Conservation (phyloP, 83 land plant species). For the Larix sibirica region DNA sequence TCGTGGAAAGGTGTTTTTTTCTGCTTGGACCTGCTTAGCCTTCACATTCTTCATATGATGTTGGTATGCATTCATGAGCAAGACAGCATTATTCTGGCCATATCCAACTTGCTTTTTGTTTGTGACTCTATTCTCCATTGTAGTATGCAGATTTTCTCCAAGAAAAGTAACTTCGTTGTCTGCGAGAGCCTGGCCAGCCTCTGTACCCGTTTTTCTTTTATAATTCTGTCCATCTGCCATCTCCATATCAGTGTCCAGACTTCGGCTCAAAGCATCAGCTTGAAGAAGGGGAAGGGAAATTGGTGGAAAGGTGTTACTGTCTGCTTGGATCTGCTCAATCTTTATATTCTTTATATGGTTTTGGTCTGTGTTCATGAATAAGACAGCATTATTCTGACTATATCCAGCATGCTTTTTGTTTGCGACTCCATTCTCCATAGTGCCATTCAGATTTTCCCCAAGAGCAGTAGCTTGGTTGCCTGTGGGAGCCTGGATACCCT, state of each 20-base stretch:
- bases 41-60: not conserved
- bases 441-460: too few species aligned
- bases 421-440: not conserved
- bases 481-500: not conserved
- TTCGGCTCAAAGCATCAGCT: not conserved
- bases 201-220: not conserved
- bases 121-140: not conserved
- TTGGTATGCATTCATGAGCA: not conserved
- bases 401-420: not conserved
- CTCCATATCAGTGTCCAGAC: not conserved
- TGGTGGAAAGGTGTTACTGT: not conserved
- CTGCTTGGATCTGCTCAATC: not conserved
- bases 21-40: conserved; percentile 7
- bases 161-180: too few species aligned
- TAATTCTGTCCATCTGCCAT: not conserved
- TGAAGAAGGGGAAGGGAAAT: not conserved
- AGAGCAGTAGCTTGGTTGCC: too few species aligned
- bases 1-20: not conserved
- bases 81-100: not conserved
- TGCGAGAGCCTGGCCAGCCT: not conserved
- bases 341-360: not conserved
- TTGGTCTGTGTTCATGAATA: not conserved
- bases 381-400: not conserved
- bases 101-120: not conserved
- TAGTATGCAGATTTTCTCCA: not conserved